A percentile compares a stretch with the other conserved stretches of the same genome.
Conservation (phyloP, 768 basidiomycete species). For the Macrolepiota fuliginosa region DNA sequence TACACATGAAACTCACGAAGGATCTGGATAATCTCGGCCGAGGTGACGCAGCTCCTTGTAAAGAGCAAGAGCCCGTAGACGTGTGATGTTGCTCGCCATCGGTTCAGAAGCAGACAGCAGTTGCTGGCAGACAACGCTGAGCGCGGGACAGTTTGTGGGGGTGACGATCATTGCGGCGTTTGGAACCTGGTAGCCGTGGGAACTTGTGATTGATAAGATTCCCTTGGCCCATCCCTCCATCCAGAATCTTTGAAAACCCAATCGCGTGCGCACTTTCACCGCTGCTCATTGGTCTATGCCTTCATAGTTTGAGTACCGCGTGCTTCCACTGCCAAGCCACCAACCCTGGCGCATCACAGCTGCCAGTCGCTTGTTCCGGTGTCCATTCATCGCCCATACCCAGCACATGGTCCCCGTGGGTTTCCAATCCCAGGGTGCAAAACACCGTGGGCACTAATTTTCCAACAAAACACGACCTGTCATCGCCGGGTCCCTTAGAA, state of each 20-base stretch:
- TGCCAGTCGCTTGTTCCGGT: not conserved
- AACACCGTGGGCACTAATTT: too few species aligned
- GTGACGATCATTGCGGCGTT: not conserved
- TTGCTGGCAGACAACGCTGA: conserved; percentile 3
- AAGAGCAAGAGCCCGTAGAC: conserved; percentile 63
- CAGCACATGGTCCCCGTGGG: too few species aligned
- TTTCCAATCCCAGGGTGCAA: too few species aligned
- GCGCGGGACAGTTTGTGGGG: not conserved
- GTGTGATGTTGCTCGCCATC: conserved; percentile 52
- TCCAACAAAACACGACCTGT: too few species aligned
- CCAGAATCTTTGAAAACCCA: not conserved
- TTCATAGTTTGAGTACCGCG: not conserved
- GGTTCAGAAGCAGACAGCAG: not conserved
- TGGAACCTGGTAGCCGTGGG: not conserved
- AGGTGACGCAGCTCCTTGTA: conserved; percentile 84
- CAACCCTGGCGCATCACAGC: not conserved
- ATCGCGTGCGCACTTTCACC: conserved; percentile 3
- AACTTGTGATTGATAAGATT: not conserved
- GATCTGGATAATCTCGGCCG: conserved; percentile 81
- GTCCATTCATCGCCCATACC: not conserved
- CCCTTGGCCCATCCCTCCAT: not conserved
- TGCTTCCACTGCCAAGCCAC: not conserved
- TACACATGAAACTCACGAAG: conserved; percentile 50
- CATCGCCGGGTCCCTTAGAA: too few species aligned
- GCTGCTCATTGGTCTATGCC: not conserved